These are phyloP conservation scores for Saussurea involucrata DNA, from an alignment of 129 eudicot species.

Conservation along the genomic window DNA sequence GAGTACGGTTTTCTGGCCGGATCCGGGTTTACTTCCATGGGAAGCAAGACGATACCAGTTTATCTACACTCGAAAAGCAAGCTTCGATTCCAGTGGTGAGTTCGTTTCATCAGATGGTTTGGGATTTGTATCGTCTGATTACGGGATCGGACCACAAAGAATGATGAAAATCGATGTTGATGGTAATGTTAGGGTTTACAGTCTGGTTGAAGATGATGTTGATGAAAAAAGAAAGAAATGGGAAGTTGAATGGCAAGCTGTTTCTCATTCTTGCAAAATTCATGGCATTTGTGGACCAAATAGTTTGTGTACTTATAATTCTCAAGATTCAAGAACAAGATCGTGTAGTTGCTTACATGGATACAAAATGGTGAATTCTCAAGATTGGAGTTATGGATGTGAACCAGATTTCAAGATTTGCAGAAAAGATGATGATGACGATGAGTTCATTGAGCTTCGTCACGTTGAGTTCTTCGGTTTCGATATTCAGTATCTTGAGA, in stretches of 20 bases:
- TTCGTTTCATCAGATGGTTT: constrained; percentile 32
- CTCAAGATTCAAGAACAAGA: constrained; percentile 10
- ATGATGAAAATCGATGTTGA: constrained; percentile 38
- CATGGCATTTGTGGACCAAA: constrained; percentile 46
- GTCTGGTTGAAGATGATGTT: constrained; percentile 13
- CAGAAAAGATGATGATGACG: background rate
- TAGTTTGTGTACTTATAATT: constrained; percentile 34
- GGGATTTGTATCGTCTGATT: constrained; percentile 21
- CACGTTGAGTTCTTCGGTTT: constrained; percentile 16
- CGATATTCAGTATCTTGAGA: constrained; percentile 4
- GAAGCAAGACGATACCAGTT: constrained; percentile 19
- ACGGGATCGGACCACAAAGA: constrained; percentile 25
- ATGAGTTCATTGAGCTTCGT: constrained; percentile 20
- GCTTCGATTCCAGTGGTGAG: constrained; percentile 29
- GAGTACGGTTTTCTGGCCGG: constrained; percentile 17
- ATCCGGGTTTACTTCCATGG: constrained; percentile 8
- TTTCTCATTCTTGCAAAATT: constrained; percentile 25
- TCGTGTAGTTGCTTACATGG: constrained; percentile 44
- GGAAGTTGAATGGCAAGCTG: constrained; percentile 43
- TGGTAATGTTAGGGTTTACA: constrained; percentile 42
- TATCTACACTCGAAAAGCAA: constrained; percentile 10
- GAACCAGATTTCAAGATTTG: constrained; percentile 27
- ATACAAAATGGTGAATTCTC: constrained; percentile 33
- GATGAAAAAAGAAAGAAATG: background rate
- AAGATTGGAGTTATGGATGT: constrained; percentile 46